Evolutionary conservation across 345 rosid genomes (phyloP).

Genomic region (Mallotus nudiflorus): DNA sequence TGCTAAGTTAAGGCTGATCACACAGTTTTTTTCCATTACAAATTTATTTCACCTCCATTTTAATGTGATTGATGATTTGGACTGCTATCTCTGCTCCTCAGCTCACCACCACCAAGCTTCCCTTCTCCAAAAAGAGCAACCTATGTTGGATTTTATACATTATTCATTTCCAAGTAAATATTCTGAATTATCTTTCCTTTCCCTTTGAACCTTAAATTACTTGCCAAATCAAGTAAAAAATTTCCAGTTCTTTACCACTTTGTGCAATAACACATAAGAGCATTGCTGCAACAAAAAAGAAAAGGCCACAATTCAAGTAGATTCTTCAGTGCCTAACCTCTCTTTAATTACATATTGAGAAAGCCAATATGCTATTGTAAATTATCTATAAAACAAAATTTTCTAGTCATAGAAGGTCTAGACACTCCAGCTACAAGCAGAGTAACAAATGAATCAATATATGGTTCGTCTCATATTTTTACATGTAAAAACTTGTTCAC

Average conservation of each 20-base stretch:
- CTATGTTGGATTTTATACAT: no score
- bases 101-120: no score
- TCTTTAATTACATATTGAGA: background rate
- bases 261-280: background rate
- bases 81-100: background rate
- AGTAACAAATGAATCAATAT: background rate
- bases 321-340: background rate
- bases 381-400: background rate
- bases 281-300: background rate
- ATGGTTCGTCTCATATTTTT: no score
- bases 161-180: background rate
- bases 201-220: background rate
- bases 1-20: background rate
- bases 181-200: background rate
- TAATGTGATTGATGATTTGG: background rate
- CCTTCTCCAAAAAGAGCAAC: no score
- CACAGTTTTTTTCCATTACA: background rate
- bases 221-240: background rate
- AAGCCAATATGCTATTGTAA: background rate
- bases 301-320: background rate
- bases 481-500: no score
- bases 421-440: background rate
- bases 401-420: background rate
- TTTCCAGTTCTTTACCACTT: background rate
- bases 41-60: background rate